A percentile compares a stretch with the other conserved stretches of the same genome.
Evolutionary conservation across 176 grass and related monocot genomes (phyloP).

Genomic region (Ananas comosus): DNA sequence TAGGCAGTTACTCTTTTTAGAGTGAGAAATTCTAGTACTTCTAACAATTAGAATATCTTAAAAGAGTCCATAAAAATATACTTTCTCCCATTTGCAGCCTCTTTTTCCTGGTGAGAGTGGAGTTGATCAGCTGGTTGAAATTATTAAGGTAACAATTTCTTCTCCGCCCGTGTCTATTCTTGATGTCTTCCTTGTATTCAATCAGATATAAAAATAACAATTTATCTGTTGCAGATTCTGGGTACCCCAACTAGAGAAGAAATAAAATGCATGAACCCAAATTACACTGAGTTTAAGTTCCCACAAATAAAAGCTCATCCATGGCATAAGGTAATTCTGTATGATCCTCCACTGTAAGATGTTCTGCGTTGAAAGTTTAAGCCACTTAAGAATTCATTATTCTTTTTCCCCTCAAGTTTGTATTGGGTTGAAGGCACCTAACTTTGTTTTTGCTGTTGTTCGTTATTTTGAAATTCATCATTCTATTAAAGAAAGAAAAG

Average conservation of each 20-base stretch:
- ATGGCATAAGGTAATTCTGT: conserved; percentile 42
- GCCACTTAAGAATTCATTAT: too few relatives aligned
- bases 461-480: neutral
- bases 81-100: conserved; percentile 33
- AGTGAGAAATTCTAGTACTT: neutral
- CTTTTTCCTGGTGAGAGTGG: conserved; percentile 68
- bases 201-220: conserved; percentile 1
- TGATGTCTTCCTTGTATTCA: conserved; percentile 7
- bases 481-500: too few relatives aligned
- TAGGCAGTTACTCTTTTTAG: neutral
- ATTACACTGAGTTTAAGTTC: conserved; percentile 55
- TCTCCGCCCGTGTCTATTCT: neutral
- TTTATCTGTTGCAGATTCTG: conserved; percentile 35
- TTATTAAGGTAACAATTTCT: conserved; percentile 52
- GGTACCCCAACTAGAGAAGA: conserved; percentile 63
- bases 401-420: neutral
- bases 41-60: neutral
- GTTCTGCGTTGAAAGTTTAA: too few relatives aligned
- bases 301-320: conserved; percentile 72
- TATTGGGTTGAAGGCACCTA: neutral
- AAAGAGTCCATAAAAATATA: neutral
- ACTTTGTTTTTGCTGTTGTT: neutral
- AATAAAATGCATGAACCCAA: conserved; percentile 73
- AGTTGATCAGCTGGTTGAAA: conserved; percentile 73
- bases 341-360: too few relatives aligned